Percentiles rank a stretch among this genome's conserved stretches.
Conservation (phyloP, 2,329 filamentous ascomycete species). For the Calonectria ilicicola region DNA sequence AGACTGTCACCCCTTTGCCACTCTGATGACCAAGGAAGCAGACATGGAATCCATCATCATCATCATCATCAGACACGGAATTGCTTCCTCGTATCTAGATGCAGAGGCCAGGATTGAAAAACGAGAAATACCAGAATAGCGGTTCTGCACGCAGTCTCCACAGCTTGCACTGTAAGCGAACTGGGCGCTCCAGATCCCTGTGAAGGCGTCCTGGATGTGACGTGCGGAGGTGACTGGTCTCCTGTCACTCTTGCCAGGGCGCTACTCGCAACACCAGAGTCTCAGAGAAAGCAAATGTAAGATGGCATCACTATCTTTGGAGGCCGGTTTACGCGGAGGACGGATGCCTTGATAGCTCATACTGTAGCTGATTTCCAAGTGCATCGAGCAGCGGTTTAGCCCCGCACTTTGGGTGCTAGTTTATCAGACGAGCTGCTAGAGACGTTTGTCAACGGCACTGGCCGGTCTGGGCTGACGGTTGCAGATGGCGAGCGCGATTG, state of each 20-base stretch:
- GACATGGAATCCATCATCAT: neutral
- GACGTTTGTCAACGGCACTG: conserved; percentile 27
- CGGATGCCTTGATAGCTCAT: neutral
- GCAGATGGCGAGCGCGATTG: conserved; percentile 36
- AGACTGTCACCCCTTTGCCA: conserved; percentile 16
- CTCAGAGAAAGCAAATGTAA: conserved; percentile 5
- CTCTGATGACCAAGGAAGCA: neutral
- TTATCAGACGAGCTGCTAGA: conserved; percentile 22
- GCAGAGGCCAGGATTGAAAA: neutral
- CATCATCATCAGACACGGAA: neutral
- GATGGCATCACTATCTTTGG: conserved; percentile 5
- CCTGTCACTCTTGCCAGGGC: conserved; percentile 2
- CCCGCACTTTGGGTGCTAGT: conserved; percentile 13
- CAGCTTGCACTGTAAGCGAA: neutral
- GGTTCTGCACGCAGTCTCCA: neutral
- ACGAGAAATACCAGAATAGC: neutral
- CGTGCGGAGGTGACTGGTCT: conserved; percentile 19
- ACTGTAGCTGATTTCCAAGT: neutral
- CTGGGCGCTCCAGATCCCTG: conserved; percentile 5
- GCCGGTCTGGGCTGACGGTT: conserved; percentile 40
- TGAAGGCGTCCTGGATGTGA: conserved; percentile 9
- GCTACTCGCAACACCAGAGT: conserved; percentile 15
- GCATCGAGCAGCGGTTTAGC: conserved; percentile 5
- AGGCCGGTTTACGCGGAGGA: neutral
- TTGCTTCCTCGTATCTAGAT: neutral